Evolutionary conservation across 805 yeast genomes (phyloP), one percentile per base, ranked within the genome.

Genomic region (Lachancea thermotolerans): DNA sequence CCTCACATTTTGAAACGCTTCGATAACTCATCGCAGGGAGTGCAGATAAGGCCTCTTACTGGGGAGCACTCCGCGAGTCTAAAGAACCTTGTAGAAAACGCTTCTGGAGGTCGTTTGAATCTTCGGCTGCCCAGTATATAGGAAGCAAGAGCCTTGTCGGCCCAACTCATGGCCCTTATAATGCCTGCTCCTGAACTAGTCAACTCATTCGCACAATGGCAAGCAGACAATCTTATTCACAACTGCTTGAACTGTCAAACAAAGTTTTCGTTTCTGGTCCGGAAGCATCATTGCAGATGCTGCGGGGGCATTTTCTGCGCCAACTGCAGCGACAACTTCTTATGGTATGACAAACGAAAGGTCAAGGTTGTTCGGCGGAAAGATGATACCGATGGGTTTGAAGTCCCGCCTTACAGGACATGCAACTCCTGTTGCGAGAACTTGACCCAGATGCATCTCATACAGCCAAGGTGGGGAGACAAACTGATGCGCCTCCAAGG

Each of bases 231-330:
- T 15, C 55, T 52, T 36, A 46, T 55, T 28, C 47, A 45, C 2
- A 46, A 49, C 8, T 82, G 88, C 53, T 67, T 70, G 28, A 58
- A 72, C 12, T 82, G 88, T 56, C 52, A 59, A 14, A 46, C 60
- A 0, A 53, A 52, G 30, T 82, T 75, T 58, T 67, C 74, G 1
- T 66, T 80, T 42, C 69, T 79, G 53, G 70, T 73, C 50, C 67
- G 87, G 46, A 72, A 79, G 45, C 88, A 82, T 60, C 88, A 82
- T 60, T 82, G 88, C 57, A 68, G 88, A 36, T 72, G 72, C 49
- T 82, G 88, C 62, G 88, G 88, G 1, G 66, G 75, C n/a, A 74
- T 81, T 2, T 81, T 75, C 32, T 82, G 89, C 59, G 75, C 54
- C 8, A 36, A 46, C n/a, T 65, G 69, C 37, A 45, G 58, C 21